A percentile compares a stretch with the other conserved stretches of the same genome.
Conservation (phyloP, 257 asterid species). For the Salvia rosmarinus region DNA sequence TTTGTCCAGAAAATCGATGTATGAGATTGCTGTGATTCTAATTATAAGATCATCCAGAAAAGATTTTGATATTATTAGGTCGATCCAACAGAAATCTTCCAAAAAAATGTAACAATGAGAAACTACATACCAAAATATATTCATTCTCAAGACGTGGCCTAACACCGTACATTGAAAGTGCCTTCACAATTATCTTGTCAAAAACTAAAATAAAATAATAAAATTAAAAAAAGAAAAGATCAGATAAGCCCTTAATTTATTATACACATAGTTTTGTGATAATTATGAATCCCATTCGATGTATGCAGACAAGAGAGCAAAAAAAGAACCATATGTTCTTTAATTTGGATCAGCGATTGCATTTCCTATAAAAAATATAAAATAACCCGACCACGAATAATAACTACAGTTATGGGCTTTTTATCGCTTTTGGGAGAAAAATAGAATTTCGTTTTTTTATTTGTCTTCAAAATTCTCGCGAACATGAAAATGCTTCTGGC, state of each 20-base stretch:
- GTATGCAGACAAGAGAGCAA: constrained; percentile 4
- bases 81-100: background rate
- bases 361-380: no score
- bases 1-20: background rate
- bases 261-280: background rate
- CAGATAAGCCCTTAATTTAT: background rate
- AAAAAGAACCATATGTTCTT: background rate
- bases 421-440: no score
- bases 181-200: background rate
- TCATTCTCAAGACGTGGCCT: constrained; percentile 18
- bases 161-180: constrained; percentile 27
- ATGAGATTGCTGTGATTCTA: background rate
- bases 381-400: constrained; percentile 18
- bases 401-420: no score
- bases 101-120: background rate
- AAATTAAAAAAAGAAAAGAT: background rate
- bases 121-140: background rate
- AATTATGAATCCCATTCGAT: constrained; percentile 18
- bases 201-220: background rate
- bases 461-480: no score
- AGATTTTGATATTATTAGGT: background rate
- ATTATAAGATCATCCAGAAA: no score
- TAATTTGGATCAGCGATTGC: background rate
- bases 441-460: no score
- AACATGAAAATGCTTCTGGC: no score